Evolutionary conservation across 345 rosid species (phyloP).

Genomic region (Pistacia vera): DNA sequence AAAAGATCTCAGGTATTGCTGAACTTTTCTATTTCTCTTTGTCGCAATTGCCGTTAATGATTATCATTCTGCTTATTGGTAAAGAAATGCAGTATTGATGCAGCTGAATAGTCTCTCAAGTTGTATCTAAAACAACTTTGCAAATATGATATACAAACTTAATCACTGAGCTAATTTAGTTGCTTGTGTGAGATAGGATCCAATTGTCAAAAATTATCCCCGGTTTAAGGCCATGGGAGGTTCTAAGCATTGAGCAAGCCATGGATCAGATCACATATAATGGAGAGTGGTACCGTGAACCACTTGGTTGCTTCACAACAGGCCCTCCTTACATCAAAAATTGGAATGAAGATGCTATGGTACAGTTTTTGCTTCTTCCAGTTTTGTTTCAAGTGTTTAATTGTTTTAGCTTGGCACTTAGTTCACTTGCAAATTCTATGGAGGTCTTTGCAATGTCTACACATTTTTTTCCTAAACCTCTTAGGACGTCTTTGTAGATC

Average conservation of each 20-base stretch:
- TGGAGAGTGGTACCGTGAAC: slow-evolving; percentile 89
- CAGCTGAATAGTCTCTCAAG: neutral
- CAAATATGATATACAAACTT: neutral
- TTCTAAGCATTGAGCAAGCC: slow-evolving; percentile 88
- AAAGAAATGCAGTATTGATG: neutral
- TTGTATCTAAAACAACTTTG: neutral
- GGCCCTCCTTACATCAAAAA: slow-evolving; percentile 82
- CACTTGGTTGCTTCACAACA: slow-evolving; percentile 71
- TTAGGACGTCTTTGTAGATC: neutral
- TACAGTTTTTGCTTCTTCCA: slow-evolving; percentile 16
- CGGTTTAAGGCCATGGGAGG: slow-evolving; percentile 97
- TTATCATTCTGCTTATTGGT: slow-evolving; percentile 4
- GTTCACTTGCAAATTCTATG: neutral
- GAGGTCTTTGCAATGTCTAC: neutral
- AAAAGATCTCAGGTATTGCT: slow-evolving; percentile 69
- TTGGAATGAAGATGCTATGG: slow-evolving; percentile 69
- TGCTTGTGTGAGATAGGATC: slow-evolving; percentile 41
- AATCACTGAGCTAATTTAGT: slow-evolving; percentile 4
- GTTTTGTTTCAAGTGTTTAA: neutral
- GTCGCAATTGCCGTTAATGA: slow-evolving; percentile 1
- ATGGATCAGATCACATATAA: slow-evolving; percentile 86
- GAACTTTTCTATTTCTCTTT: neutral
- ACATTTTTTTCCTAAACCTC: neutral
- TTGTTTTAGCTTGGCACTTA: neutral
- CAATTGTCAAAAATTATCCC: slow-evolving; percentile 71